A percentile compares a stretch with the other conserved stretches of the same genome.
phyloP scores from a whole-genome alignment of 768 basidiomycete species.

The Agaricus sinodeliciosus region DNA sequence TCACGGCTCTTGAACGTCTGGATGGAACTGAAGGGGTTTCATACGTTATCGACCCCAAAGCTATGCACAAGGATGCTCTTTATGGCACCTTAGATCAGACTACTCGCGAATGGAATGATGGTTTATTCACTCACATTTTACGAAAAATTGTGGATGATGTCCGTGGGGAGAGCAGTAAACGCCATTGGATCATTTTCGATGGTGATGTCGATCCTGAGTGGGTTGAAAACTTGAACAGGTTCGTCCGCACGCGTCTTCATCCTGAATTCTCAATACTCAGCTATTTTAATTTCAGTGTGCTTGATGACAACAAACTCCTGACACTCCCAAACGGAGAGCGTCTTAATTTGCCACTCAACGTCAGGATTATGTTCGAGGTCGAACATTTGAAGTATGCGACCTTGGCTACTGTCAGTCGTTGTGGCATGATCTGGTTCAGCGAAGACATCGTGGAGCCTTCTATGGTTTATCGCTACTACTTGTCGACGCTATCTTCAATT shows the following conservation, averaged over 20 bases:
- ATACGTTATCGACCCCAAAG: constrained; percentile 98
- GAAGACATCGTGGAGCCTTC: constrained; percentile 87
- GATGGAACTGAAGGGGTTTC: constrained; percentile 90
- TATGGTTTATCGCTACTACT: constrained; percentile 90
- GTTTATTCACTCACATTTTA: constrained; percentile 94
- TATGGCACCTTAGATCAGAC: constrained; percentile 97
- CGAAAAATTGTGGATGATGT: constrained; percentile 99
- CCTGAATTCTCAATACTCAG: neutral
- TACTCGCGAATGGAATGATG: constrained; percentile 99
- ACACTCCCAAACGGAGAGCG: constrained; percentile 98
- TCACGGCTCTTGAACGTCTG: constrained; percentile 83
- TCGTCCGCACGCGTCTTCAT: constrained; percentile 16
- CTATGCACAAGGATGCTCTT: constrained; percentile 96
- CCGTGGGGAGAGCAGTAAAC: constrained; percentile 91
- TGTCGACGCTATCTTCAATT: constrained; percentile 64
- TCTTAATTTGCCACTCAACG: constrained; percentile 92
- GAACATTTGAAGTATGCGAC: constrained; percentile 97
- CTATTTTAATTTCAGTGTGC: constrained; percentile 52
- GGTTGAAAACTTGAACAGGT: constrained; percentile 99
- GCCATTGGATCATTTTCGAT: constrained; percentile 99
- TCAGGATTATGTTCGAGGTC: constrained; percentile 99
- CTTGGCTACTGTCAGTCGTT: constrained; percentile 97
- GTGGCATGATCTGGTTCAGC: constrained; percentile 99
- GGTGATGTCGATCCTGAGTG: constrained; percentile 99
- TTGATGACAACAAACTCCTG: constrained; percentile 97